Base-by-base conservation (phyloP, 2,329 filamentous ascomycete species). In the Penicillium sp. region DNA sequence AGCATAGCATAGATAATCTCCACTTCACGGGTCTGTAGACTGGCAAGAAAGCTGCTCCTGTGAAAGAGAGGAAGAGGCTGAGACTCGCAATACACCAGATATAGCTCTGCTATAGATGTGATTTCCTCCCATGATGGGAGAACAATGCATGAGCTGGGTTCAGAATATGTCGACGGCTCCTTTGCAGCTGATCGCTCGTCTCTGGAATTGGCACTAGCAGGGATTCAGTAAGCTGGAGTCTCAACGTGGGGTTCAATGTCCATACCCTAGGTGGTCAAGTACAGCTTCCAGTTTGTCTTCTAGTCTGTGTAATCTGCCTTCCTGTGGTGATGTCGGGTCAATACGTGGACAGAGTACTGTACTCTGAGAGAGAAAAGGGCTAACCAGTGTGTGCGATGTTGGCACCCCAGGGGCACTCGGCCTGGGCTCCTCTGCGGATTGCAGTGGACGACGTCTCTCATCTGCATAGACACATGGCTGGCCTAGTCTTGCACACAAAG, bases 21-120 rank as follows among this genome's bases (percentile, higher is more conserved):
- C 9, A 66, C 55, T 31, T 70, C 50, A 67, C 77, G 68, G 20
- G 64, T 55, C 12, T 63, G 54, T 6, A 78, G 57, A 32, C 65
- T 73, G 5, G 61, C 52, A 7, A 77, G 47, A 51, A 79, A 77
- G 1, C 55, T 66, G 3, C 66, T 62, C 9, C 67, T 57, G 15
- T 71, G 64, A 44, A 80, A 80, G 0, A 80, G 62, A 13, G 72
- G 71, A 20, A 80, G 63, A 5, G 77, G 76, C 44, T 80, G 78
- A 23, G 71, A 74, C 45, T 79, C 74, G 47, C 75, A 77, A 54
- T 75, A 79, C 4, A 67, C 57, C 3, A 78, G 54, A 55, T 79
- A 80, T 1, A 72, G 58, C 40, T 73, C 65, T 10, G 71, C 72
- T 12, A 74, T 60, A 4, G 62, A 60, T 7, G 67, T 47, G 5